Base-by-base conservation (phyloP, 108 stramenopile species). In the Schizochytrium sp. region DNA sequence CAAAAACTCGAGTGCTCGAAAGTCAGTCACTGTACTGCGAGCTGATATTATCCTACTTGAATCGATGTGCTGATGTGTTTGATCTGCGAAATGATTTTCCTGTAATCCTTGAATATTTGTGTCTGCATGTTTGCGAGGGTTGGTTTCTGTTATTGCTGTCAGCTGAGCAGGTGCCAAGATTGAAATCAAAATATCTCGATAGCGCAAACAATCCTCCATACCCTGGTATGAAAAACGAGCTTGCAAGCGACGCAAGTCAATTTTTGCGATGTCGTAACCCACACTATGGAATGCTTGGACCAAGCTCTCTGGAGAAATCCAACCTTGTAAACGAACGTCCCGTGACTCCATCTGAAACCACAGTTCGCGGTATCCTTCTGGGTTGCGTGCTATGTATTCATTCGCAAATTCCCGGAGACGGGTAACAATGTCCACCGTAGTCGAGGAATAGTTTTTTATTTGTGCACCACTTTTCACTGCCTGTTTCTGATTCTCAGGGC, bases 261-360 rank as follows among this genome's bases (percentile, higher is more conserved):
- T 69, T 12, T 38, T 38, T 38, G 15, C 64, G 5, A 69, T 10
- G 12, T 38, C 10, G 64, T 69, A 69, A 7, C 3, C 64, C 42
- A 69, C 64, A 38, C 0, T 69, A 8, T 12, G 8, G 0, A 69
- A 69, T 8, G 19, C 64, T 2, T 69, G 64, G 10, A 38, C 64
- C 1, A 69, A 44, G 8, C 44, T 38, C 12, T 69, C 64, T 69
- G 64, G 64, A 12, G 64, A 28, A 3, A 69, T 69, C 64, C 64
- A 69, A 0, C 64, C 64, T 5, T 44, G 64, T 7, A 69, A 44
- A 15, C 2, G 64, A 38, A 44, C 64, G 15, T 69, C 64, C 8
- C 28, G 40, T 38, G 64, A 13, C 64, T 69, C 64, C 64, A 69
- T 69, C 44, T 69, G 64, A 15, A 69, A 69, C 64, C 64, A 69